Percentiles rank a stretch among this genome's conserved stretches.
Conservation (phyloP, 495 filamentous ascomycete genomes). For the Penicillium riverlandense region DNA sequence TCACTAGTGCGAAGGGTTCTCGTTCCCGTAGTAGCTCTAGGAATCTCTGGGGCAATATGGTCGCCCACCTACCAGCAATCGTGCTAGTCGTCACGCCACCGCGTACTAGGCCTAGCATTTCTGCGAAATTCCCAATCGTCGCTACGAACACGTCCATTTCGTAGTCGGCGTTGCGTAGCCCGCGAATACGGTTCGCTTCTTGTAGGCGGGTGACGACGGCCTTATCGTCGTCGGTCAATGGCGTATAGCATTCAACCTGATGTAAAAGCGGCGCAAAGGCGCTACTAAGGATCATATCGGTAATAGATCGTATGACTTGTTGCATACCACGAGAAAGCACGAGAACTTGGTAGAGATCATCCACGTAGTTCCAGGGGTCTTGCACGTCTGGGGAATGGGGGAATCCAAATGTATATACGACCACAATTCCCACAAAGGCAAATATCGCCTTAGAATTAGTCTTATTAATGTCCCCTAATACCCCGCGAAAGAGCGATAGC, state of each 20-base stretch:
- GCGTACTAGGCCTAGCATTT: conserved; percentile 21
- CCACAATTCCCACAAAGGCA: conserved; percentile 41
- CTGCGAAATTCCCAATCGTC: conserved; percentile 26
- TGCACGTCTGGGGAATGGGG: conserved; percentile 29
- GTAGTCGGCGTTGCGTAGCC: conserved; percentile 20
- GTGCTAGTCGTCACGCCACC: conserved; percentile 20
- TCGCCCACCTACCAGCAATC: conserved; percentile 35
- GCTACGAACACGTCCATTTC: conserved; percentile 24
- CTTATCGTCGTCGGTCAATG: conserved; percentile 13
- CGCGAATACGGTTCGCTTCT: conserved; percentile 21
- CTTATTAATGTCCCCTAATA: conserved; percentile 33
- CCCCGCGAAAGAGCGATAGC: conserved; percentile 37
- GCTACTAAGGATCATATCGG: conserved; percentile 18
- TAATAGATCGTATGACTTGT: conserved; percentile 28
- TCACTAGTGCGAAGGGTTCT: conserved; percentile 46
- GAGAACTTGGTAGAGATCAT: conserved; percentile 37
- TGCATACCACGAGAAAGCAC: conserved; percentile 38
- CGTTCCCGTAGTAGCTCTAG: conserved; percentile 42
- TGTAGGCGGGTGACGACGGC: conserved; percentile 16
- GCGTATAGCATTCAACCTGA: conserved; percentile 16
- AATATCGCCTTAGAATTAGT: conserved; percentile 45
- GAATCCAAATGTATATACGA: conserved; percentile 44
- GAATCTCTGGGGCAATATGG: conserved; percentile 43
- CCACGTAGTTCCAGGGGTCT: conserved; percentile 28
- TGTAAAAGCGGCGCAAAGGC: conserved; percentile 23